phyloP scores from a whole-genome alignment of 2,329 filamentous ascomycete species.

The Monosporascus sp. region DNA sequence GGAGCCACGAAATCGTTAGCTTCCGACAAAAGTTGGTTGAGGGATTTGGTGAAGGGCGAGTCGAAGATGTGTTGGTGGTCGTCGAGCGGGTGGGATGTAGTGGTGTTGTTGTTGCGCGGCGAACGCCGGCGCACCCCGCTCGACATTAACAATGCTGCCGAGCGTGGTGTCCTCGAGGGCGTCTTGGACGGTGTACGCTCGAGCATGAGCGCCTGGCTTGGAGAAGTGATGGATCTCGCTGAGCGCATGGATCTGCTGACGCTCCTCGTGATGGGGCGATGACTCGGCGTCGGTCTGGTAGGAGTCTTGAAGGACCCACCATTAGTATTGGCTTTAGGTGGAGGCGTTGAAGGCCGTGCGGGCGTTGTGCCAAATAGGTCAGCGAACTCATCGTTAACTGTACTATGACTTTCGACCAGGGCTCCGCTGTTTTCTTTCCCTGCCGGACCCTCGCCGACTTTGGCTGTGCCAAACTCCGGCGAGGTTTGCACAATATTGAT shows the following conservation, averaged over 20 bases:
- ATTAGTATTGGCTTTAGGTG: slow-evolving; percentile 41
- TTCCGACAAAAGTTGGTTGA: slow-evolving; percentile 60
- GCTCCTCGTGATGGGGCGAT: slow-evolving; percentile 57
- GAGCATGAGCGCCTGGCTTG: slow-evolving; percentile 33
- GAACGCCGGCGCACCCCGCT: slow-evolving; percentile 37
- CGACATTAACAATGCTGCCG: slow-evolving; percentile 19
- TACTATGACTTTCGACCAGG: slow-evolving; percentile 30
- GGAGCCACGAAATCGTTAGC: slow-evolving; percentile 39
- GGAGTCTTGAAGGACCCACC: slow-evolving; percentile 55
- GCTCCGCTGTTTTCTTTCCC: slow-evolving; percentile 41
- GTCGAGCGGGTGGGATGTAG: slow-evolving; percentile 17
- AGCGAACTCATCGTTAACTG: slow-evolving; percentile 30
- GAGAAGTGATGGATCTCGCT: slow-evolving; percentile 38
- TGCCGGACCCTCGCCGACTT: slow-evolving; percentile 20
- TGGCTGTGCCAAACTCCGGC: slow-evolving; percentile 31
- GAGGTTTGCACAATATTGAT: slow-evolving; percentile 47
- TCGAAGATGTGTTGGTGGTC: slow-evolving; percentile 7
- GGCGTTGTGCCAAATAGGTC: slow-evolving; percentile 63
- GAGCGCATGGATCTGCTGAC: slow-evolving; percentile 53
- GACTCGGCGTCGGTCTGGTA: slow-evolving; percentile 55
- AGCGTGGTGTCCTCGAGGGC: slow-evolving; percentile 34
- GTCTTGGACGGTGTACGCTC: slow-evolving; percentile 47
- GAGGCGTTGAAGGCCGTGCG: slow-evolving; percentile 45
- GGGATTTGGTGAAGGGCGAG: slow-evolving; percentile 29
- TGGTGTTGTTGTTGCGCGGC: slow-evolving; percentile 23